A percentile compares a stretch with the other conserved stretches of the same genome.
Evolutionary conservation across 208 protist genomes (phyloP).

Genomic region (Angomonas ambiguus): DNA sequence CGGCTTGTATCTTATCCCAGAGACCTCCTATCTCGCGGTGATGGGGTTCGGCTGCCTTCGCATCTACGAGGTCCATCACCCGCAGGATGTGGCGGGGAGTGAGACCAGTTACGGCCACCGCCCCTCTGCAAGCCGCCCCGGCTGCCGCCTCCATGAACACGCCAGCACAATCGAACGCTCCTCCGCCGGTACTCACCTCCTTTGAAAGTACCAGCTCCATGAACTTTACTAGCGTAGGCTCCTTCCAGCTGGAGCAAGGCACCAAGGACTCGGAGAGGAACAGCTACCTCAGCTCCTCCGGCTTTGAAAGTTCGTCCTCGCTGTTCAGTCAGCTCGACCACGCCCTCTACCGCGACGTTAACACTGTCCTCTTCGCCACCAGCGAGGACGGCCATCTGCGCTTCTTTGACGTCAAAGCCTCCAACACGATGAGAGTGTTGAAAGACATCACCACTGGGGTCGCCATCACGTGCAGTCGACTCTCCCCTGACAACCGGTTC

Average conservation of each 20-base stretch:
- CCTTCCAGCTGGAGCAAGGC: slow-evolving; percentile 35
- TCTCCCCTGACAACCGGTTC: slow-evolving; percentile 62
- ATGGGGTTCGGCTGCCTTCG: slow-evolving; percentile 66
- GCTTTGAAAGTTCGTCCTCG: background rate
- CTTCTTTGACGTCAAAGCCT: slow-evolving; percentile 61
- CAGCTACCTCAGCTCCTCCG: slow-evolving; percentile 4
- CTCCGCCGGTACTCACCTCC: slow-evolving; percentile 49
- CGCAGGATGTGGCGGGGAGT: background rate
- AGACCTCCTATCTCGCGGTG: slow-evolving; percentile 60
- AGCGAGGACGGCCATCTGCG: slow-evolving; percentile 83
- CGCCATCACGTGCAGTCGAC: slow-evolving; percentile 73
- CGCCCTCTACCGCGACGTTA: slow-evolving; percentile 12
- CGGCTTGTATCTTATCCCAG: slow-evolving; percentile 43
- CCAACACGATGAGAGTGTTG: slow-evolving; percentile 45
- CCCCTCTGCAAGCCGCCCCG: too few species aligned
- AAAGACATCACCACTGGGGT: slow-evolving; percentile 69
- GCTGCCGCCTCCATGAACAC: background rate
- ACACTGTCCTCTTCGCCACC: slow-evolving; percentile 48
- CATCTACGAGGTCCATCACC: slow-evolving; percentile 43
- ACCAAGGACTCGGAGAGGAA: background rate
- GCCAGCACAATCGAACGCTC: slow-evolving; percentile 16
- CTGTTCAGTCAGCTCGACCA: slow-evolving; percentile 12
- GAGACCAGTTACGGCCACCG: slow-evolving; percentile 7
- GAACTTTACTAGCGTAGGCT: slow-evolving; percentile 80
- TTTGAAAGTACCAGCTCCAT: slow-evolving; percentile 73